Evolutionary conservation across 768 basidiomycete species (phyloP).

Genomic region (Boletus insuetus): DNA sequence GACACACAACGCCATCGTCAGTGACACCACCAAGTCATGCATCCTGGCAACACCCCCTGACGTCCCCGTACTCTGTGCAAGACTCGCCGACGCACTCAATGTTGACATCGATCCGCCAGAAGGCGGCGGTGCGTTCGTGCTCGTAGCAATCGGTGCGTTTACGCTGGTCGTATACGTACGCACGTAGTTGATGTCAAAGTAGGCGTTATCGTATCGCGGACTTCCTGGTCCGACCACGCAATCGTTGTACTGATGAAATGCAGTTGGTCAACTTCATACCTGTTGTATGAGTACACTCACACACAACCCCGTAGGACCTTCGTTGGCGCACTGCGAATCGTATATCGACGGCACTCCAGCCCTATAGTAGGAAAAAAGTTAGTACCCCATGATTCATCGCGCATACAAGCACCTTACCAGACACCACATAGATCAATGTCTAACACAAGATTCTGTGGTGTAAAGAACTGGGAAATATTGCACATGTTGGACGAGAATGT

Average conservation of each 20-base stretch:
- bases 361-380: slow-evolving; percentile 30
- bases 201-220: slow-evolving; percentile 55
- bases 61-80: neutral
- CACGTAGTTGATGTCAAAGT: slow-evolving; percentile 67
- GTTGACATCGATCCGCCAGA: neutral
- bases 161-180: slow-evolving; percentile 49
- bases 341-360: slow-evolving; percentile 49
- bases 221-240: slow-evolving; percentile 54
- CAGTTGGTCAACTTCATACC: neutral
- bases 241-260: slow-evolving; percentile 42
- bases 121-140: neutral
- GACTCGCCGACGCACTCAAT: neutral
- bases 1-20: neutral
- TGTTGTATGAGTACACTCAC: slow-evolving; percentile 26
- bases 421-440: slow-evolving; percentile 55
- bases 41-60: neutral
- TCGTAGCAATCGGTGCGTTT: slow-evolving; percentile 8
- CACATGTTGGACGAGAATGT: slow-evolving; percentile 41
- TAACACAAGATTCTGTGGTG: slow-evolving; percentile 48
- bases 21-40: neutral
- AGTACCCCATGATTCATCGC: neutral
- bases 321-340: slow-evolving; percentile 37
- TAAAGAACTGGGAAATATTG: slow-evolving; percentile 45
- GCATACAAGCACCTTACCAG: slow-evolving; percentile 34
- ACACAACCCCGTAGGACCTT: slow-evolving; percentile 40